These are phyloP conservation scores for Plasmodium vinckei DNA, from an alignment of 169 alveolate genomes.

Conservation along the genomic window DNA sequence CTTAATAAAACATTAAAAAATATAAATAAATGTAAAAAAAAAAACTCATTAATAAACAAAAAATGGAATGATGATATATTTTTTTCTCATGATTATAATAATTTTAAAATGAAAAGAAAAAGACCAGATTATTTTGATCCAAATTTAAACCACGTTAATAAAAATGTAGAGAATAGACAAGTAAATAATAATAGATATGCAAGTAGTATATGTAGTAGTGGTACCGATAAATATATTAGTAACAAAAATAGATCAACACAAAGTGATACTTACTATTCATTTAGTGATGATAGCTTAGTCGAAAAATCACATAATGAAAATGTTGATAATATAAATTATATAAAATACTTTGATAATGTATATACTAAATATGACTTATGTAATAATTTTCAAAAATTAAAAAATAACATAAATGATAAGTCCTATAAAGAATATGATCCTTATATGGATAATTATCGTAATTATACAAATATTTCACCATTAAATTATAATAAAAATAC, in stretches of 20 bases:
- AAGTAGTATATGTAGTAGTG: slow-evolving; percentile 7
- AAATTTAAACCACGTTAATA: background rate
- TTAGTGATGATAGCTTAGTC: slow-evolving; percentile 7
- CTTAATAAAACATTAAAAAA: slow-evolving; percentile 25
- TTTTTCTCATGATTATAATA: background rate
- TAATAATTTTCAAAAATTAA: slow-evolving; percentile 11
- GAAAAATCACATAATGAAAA: background rate
- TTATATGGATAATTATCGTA: background rate
- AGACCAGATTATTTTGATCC: background rate
- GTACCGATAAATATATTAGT: background rate
- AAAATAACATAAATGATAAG: background rate
- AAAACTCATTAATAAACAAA: background rate
- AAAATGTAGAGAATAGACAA: background rate
- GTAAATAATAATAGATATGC: slow-evolving; percentile 1
- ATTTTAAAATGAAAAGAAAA: background rate
- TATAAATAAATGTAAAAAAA: slow-evolving; percentile 19
- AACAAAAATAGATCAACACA: background rate
- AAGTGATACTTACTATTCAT: slow-evolving; percentile 32
- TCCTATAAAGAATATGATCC: background rate
- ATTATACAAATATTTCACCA: background rate
- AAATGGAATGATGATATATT: background rate
- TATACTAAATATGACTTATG: slow-evolving; percentile 32
- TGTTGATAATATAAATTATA: slow-evolving; percentile 6
- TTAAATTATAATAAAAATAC: background rate
- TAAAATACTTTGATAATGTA: slow-evolving; percentile 23